phyloP scores from a whole-genome alignment of 306 rosid genomes.

The Citrullus mucosospermus region DNA sequence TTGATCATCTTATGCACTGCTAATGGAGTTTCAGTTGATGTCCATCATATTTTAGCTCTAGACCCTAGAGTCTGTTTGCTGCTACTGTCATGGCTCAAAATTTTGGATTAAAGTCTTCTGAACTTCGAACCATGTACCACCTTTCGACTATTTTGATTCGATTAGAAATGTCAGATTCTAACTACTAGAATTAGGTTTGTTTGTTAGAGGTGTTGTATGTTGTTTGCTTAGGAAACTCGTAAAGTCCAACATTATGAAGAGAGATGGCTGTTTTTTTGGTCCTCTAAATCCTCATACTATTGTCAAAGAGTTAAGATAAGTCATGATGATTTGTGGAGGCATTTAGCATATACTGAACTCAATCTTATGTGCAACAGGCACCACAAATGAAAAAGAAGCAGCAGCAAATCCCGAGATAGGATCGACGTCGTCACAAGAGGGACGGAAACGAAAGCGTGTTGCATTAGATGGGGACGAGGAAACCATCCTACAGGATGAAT shows the following conservation, averaged over 20 bases:
- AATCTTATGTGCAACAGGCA: constrained; percentile 25
- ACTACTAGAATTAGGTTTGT: neutral
- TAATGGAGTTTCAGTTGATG: neutral
- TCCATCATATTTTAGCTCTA: neutral
- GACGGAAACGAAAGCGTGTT: constrained; percentile 55
- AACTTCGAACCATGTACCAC: neutral
- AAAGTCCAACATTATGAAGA: neutral
- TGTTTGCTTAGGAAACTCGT: neutral
- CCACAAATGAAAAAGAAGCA: constrained; percentile 37
- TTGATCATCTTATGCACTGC: neutral
- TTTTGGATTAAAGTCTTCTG: neutral
- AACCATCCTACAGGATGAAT: constrained; percentile 35
- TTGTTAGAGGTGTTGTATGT: neutral
- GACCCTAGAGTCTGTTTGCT: neutral
- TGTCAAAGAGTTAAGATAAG: neutral
- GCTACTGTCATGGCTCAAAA: neutral
- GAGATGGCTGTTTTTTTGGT: neutral
- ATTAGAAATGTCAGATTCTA: neutral
- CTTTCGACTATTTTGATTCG: neutral
- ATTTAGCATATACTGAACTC: neutral
- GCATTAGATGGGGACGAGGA: constrained; percentile 49
- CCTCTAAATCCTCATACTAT: neutral
- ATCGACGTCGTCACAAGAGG: constrained; percentile 56
- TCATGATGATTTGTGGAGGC: neutral
- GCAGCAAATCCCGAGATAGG: constrained; percentile 52